Evolutionary conservation across 2,329 filamentous ascomycete species (phyloP).

Genomic region (Colletotrichum lupini): DNA sequence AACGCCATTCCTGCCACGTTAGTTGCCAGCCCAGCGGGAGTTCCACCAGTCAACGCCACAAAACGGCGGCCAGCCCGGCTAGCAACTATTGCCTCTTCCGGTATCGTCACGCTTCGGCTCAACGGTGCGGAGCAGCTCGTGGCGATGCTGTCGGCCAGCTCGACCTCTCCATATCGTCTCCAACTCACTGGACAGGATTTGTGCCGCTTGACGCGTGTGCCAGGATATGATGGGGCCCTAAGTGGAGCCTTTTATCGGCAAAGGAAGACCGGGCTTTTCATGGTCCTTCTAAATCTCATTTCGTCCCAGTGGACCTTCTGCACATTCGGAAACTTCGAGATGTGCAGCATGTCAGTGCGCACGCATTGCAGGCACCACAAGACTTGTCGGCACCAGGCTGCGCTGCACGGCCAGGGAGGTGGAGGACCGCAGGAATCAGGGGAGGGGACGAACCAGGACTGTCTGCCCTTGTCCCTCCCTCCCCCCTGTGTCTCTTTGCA

Average conservation of each 20-base stretch:
- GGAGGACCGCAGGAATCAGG: background rate
- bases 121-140: background rate
- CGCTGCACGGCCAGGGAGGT: background rate
- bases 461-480: conserved; percentile 15
- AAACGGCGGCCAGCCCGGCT: conserved; percentile 14
- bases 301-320: conserved; percentile 7
- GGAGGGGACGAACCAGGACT: background rate
- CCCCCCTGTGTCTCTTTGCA: conserved; percentile 2
- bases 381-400: background rate
- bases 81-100: conserved; percentile 8
- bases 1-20: conserved; percentile 17
- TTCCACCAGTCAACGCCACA: conserved; percentile 18
- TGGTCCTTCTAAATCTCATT: conserved; percentile 1
- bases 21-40: background rate
- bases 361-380: conserved; percentile 27
- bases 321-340: conserved; percentile 19
- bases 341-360: conserved; percentile 29
- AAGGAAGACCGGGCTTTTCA: background rate
- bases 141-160: background rate
- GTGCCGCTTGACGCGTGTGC: conserved; percentile 8
- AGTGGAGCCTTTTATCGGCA: conserved; percentile 19
- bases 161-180: background rate
- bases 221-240: background rate
- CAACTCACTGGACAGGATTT: conserved; percentile 14
- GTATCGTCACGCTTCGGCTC: background rate